These are phyloP conservation scores for Lasiodiplodia hormozganensis DNA, from an alignment of 2,329 filamentous ascomycete genomes.

Conservation along the genomic window DNA sequence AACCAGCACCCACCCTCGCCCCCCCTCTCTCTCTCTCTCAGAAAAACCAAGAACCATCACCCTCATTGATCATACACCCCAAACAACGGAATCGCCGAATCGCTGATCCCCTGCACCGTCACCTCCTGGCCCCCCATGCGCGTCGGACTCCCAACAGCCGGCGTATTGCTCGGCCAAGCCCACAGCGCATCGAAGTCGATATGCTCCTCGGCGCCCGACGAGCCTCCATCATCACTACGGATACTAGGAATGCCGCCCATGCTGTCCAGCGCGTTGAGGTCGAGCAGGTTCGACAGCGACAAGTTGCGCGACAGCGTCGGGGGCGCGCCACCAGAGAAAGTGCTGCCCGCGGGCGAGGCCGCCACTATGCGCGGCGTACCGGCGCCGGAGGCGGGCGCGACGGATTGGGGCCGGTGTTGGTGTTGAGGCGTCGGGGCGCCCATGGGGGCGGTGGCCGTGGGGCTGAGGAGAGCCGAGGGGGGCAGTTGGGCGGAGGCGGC, in stretches of 20 bases:
- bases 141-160: constrained; percentile 40
- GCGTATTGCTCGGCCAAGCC: constrained; percentile 48
- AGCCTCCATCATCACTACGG: constrained; percentile 39
- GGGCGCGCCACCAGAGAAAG: not conserved
- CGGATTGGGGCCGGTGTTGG: not conserved
- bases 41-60: too few relatives aligned
- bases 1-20: too few relatives aligned
- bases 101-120: constrained; percentile 38
- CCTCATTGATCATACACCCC: constrained; percentile 32
- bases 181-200: constrained; percentile 52
- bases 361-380: constrained; percentile 37
- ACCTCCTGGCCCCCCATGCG: constrained; percentile 28
- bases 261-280: constrained; percentile 45
- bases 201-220: constrained; percentile 44
- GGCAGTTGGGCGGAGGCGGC: not conserved
- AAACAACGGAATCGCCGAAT: constrained; percentile 45
- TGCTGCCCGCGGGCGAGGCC: constrained; percentile 34
- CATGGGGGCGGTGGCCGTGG: constrained; percentile 40
- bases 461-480: constrained; percentile 21
- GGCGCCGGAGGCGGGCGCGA: constrained; percentile 22
- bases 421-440: not conserved
- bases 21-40: too few relatives aligned
- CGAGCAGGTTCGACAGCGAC: constrained; percentile 46
- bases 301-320: constrained; percentile 27
- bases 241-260: constrained; percentile 35